These are phyloP conservation scores for Backusella tarrabulga DNA, from an alignment of 192 early-diverging fungal genomes.

Conservation along the genomic window DNA sequence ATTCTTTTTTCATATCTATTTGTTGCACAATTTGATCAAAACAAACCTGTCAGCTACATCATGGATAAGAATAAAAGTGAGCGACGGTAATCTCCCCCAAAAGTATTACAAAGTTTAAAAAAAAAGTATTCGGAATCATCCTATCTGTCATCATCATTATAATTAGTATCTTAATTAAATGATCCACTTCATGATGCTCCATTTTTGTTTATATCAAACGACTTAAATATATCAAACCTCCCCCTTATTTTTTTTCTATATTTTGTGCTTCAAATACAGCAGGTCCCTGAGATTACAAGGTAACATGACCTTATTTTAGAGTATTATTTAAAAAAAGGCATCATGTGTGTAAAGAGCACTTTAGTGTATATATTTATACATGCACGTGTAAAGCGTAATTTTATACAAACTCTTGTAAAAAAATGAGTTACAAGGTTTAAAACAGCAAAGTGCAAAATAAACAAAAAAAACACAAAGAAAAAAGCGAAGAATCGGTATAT, in stretches of 20 bases:
- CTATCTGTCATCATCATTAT: background rate
- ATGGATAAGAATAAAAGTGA: background rate
- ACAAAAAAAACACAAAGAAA: background rate
- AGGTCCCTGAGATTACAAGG: background rate
- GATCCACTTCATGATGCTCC: background rate
- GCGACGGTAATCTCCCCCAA: background rate
- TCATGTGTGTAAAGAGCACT: background rate
- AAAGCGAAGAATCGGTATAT: background rate
- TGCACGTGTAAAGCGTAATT: background rate
- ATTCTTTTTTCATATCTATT: background rate
- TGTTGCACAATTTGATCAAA: background rate
- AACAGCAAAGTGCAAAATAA: background rate
- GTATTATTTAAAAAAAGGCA: background rate
- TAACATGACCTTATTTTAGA: background rate
- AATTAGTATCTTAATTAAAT: background rate
- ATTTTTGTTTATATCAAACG: background rate
- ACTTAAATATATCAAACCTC: too few relatives aligned
- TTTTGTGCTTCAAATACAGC: background rate
- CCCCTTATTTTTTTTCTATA: background rate
- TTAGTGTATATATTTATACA: background rate
- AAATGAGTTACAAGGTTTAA: background rate
- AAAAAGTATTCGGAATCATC: background rate
- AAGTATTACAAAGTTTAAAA: background rate
- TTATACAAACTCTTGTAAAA: background rate
- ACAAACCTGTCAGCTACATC: constrained; percentile 8